Percentiles rank a stretch among this genome's conserved stretches.
Conservation (phyloP, 371 early-diverging fungal genomes). For the Syncephalastrum sp. region DNA sequence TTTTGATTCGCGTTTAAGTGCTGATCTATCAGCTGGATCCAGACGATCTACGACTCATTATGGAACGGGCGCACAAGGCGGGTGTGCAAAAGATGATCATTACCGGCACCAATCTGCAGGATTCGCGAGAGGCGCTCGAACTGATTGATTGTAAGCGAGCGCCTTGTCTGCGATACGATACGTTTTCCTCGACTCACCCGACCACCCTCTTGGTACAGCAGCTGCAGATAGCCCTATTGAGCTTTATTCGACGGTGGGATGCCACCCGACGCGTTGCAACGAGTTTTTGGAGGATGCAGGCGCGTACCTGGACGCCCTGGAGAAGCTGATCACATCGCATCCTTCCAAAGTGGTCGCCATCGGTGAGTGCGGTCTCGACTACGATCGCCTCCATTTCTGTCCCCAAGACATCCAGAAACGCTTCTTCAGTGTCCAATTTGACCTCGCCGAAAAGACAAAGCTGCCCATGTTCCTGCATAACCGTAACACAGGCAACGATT, state of each 20-base stretch:
- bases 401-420: conserved; percentile 70
- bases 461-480: conserved; percentile 91
- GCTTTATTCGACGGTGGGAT: conserved; percentile 81
- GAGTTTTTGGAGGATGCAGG: conserved; percentile 60
- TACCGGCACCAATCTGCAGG: conserved; percentile 72
- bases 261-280: conserved; percentile 83
- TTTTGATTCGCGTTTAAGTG: not conserved
- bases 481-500: conserved; percentile 76
- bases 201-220: too few species aligned
- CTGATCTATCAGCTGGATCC: not conserved
- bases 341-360: conserved; percentile 73
- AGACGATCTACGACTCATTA: conserved; percentile 71
- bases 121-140: conserved; percentile 60
- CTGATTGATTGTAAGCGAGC: conserved; percentile 35
- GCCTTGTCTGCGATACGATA: too few species aligned
- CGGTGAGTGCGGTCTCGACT: conserved; percentile 94
- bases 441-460: conserved; percentile 70
- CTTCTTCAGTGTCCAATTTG: conserved; percentile 81
- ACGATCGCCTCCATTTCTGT: conserved; percentile 87
- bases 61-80: conserved; percentile 63
- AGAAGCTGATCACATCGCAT: conserved; percentile 39
- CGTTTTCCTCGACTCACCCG: too few species aligned
- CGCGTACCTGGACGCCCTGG: conserved; percentile 54
- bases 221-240: not conserved
- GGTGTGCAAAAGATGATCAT: conserved; percentile 75